phyloP scores from a whole-genome alignment of 352 stramenopile species.

The Globisporangium cederbergense region DNA sequence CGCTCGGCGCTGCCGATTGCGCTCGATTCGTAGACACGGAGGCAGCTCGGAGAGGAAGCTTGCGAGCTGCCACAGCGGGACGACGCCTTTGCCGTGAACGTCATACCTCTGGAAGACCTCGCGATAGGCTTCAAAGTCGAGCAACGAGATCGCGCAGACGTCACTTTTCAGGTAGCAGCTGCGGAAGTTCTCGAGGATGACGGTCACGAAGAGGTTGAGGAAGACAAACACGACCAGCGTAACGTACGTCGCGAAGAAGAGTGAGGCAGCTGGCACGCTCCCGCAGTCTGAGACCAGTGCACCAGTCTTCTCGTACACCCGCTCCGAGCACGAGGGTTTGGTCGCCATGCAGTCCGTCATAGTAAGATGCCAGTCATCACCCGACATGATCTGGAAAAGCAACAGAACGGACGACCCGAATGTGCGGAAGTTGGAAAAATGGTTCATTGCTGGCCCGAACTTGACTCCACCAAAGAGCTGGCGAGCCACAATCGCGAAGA shows the following conservation, averaged over 20 bases:
- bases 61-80: conserved; percentile 65
- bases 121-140: conserved; percentile 73
- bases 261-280: conserved; percentile 30
- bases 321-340: conserved; percentile 57
- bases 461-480: conserved; percentile 72
- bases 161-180: conserved; percentile 77
- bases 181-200: conserved; percentile 82
- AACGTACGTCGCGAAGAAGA: conserved; percentile 75
- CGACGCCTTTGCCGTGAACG: conserved; percentile 39
- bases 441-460: conserved; percentile 54
- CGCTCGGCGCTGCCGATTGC: conserved; percentile 33
- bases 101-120: conserved; percentile 72
- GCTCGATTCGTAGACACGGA: conserved; percentile 43
- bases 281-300: conserved; percentile 61
- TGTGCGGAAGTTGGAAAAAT: conserved; percentile 69
- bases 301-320: conserved; percentile 27
- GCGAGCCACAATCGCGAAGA: conserved; percentile 68
- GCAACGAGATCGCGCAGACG: conserved; percentile 66
- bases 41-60: conserved; percentile 59
- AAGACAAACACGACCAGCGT: conserved; percentile 80
- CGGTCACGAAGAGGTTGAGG: conserved; percentile 79
- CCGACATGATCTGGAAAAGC: conserved; percentile 82
- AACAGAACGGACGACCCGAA: conserved; percentile 59
- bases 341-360: conserved; percentile 78
- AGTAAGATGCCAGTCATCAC: conserved; percentile 76